A percentile compares a stretch with the other conserved stretches of the same genome.
Conservation (phyloP, 2,329 filamentous ascomycete species). For the Diaporthe helianthi region DNA sequence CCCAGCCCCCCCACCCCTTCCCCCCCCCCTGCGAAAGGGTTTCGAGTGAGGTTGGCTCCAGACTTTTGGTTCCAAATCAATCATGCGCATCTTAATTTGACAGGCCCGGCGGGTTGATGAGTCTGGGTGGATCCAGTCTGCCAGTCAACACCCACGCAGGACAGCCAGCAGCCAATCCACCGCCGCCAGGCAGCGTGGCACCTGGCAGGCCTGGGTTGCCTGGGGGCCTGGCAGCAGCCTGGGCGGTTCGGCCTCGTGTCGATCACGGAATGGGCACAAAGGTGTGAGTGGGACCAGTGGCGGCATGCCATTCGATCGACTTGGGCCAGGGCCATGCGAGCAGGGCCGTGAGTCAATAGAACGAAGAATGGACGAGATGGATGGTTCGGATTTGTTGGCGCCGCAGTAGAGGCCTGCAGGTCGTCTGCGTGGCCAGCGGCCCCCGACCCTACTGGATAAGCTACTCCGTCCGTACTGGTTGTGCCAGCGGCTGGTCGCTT, state of each 20-base stretch:
- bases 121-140: constrained; percentile 21
- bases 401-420: constrained; percentile 35
- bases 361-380: constrained; percentile 19
- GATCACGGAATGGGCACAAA: constrained; percentile 24
- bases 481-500: background rate
- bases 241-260: constrained; percentile 34
- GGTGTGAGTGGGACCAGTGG: constrained; percentile 31
- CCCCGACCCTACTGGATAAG: constrained; percentile 21
- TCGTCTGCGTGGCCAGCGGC: constrained; percentile 23
- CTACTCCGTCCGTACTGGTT: too few species aligned
- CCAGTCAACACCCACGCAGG: constrained; percentile 21
- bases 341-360: constrained; percentile 34
- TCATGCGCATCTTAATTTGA: constrained; percentile 36
- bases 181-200: constrained; percentile 9
- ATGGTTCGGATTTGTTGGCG: constrained; percentile 33
- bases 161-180: constrained; percentile 8
- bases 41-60: constrained; percentile 33
- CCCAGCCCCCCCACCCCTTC: background rate
- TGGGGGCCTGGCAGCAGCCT: constrained; percentile 22
- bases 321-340: background rate
- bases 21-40: constrained; percentile 26
- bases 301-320: constrained; percentile 30
- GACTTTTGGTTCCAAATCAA: constrained; percentile 33
- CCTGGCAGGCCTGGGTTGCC: too few species aligned
- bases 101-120: constrained; percentile 30